Evolutionary conservation across 2,329 filamentous ascomycete genomes (phyloP).

Genomic region (Colletotrichum endophyticum): DNA sequence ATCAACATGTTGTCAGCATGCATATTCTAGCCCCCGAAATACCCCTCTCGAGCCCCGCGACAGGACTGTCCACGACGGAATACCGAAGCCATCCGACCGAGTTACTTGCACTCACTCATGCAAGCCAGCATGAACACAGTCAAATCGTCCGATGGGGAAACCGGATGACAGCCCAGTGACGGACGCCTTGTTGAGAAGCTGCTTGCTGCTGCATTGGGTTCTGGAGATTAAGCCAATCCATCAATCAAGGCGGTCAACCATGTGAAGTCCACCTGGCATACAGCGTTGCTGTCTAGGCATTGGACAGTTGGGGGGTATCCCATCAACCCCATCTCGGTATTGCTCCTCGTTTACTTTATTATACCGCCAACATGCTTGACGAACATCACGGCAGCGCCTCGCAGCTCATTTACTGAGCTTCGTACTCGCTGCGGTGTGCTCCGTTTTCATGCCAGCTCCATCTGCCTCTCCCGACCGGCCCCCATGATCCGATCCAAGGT

Average conservation of each 20-base stretch:
- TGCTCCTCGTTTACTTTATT: background rate
- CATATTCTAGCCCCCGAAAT: background rate
- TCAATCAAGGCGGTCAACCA: background rate
- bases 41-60: background rate
- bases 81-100: background rate
- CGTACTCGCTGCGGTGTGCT: background rate
- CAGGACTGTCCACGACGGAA: background rate
- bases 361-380: background rate
- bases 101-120: background rate
- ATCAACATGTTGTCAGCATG: background rate
- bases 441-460: background rate
- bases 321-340: background rate
- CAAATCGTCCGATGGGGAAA: background rate
- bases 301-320: background rate
- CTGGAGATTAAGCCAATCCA: background rate
- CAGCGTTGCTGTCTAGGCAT: background rate
- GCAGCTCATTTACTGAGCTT: slow-evolving; percentile 1
- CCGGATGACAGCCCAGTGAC: background rate
- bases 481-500: slow-evolving; percentile 9
- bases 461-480: background rate
- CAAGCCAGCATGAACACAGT: background rate
- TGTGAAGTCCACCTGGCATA: background rate
- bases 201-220: background rate
- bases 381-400: slow-evolving; percentile 7
- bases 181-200: background rate